Evolutionary conservation across 441 rosid species (phyloP), one percentile per base, ranked within the genome.

Genomic region (Populus tomentosa): DNA sequence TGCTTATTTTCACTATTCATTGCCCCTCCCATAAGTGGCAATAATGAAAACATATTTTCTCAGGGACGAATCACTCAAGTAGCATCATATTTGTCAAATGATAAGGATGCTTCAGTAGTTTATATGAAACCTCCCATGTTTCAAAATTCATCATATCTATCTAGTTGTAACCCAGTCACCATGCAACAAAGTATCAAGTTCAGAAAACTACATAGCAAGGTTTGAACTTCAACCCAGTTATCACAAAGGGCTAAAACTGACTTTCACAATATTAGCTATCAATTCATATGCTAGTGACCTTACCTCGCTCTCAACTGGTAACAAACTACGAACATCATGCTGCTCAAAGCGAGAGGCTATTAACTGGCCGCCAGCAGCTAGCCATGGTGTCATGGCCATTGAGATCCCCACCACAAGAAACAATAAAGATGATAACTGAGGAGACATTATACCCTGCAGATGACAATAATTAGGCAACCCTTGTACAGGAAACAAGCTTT

Each of bases 361-460:
- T 81, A 94, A 82, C 84, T 96, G 99, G 81, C 99, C 98, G 74
- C 99, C 99, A 84, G 98, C 98, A 80, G 99, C 99, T 72, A 96
- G 87, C 95, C 94, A 96, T 40, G 99, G 99, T 59, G 99, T 96
- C 73, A 96, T 71, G 81, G 99, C 99, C 99, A 96, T 96, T 79
- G 99, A 94, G 72, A 96, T 85, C 75, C 99, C 99, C 86, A 96
- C 99, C 63, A 94, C 91, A 86, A 96, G 99, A 85, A 96, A 96
- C 77, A 96, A 83, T 82, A 96, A 87, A 72, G 99, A 96, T 35
- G 99, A 96, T 26, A 92, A 80, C 82, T 91, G 98, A 81, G 96
- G 85, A 83, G 98, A 90, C 97, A 96, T 89, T 88, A 96, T 96
- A 86, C 95, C 97, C 99, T 95, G 94, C 59, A 88, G 69, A 82